Evolutionary conservation across 345 rosid species (phyloP), one percentile per base, ranked within the genome.

Genomic region (Eucalyptus erythrocorys): DNA sequence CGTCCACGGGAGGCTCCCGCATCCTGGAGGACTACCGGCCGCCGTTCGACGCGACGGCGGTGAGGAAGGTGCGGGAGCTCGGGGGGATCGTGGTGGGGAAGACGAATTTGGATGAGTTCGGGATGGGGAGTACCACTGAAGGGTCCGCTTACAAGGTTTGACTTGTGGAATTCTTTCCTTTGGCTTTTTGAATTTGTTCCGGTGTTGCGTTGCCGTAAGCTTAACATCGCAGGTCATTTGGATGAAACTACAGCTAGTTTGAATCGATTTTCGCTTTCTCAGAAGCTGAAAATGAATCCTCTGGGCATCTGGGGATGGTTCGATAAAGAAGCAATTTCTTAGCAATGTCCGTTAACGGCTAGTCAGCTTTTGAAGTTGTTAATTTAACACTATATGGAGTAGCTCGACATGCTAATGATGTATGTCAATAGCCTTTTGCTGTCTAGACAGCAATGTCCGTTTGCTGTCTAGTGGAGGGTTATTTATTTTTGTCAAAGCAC

Each of bases 71-170:
- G 85, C 95, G 93, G 92, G 96, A 94, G 30, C 85, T 90, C 86
- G 98, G 97, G 30, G 98, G 94, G 53, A 95, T 96, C 91, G 94
- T 97, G 64, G 93, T 95, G 61, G 99, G 99, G 8, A 97, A 97
- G 93, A 95, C 99, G 51, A 97, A 97, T 92, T 86, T 97, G 94
- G 99, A 96, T 91, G 98, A 97, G 90, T 97, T 97, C 64, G 99
- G 99, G 24, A 97, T 96, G 99, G 98, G 98, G 32, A 96, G 98
- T 89, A 93, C 97, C 22, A 97, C 99, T 48, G 98, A 97, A 93
- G 94, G 93, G 86, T 97, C 99, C 87, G 96, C 95, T 30, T 97
- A 92, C 91, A 94, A 97, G 98, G 99, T 97, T 90, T 32, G 79
- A 34, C 57, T 45, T 86, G 57, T 45, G 2, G 49, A 32, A 68